Conservation (phyloP, 1,139 yeast species). For the Fermentozyma sake region DNA sequence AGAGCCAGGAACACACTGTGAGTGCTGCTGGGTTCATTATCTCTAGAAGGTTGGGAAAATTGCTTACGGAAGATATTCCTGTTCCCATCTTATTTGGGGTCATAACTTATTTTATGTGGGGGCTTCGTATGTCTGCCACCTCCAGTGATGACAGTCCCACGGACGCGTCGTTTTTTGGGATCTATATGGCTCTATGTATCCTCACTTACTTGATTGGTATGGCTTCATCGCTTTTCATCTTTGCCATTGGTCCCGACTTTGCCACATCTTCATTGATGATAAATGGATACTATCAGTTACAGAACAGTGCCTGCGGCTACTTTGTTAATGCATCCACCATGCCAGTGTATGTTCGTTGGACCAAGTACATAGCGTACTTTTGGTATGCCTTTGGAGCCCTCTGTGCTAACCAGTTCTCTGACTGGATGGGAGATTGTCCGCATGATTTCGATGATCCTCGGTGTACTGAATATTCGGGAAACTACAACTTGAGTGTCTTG, state of each 20-base stretch:
- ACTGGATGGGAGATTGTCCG: conserved; percentile 56
- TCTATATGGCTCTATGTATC: conserved; percentile 57
- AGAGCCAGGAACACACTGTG: conserved; percentile 68
- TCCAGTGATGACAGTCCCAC: conserved; percentile 12
- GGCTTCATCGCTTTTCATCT: conserved; percentile 51
- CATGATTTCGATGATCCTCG: conserved; percentile 21
- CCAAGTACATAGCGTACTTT: conserved; percentile 66
- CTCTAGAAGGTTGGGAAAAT: conserved; percentile 63
- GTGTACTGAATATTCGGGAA: conserved; percentile 48
- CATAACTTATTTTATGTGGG: conserved; percentile 76
- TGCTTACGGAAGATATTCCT: conserved; percentile 66
- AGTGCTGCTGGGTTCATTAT: conserved; percentile 62
- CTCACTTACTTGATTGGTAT: conserved; percentile 54
- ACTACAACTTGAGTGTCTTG: conserved; percentile 47
- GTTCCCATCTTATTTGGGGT: conserved; percentile 55
- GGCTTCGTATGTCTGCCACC: conserved; percentile 43
- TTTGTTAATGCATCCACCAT: conserved; percentile 68
- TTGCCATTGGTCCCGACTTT: conserved; percentile 61
- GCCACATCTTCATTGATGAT: conserved; percentile 60
- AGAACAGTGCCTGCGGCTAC: conserved; percentile 78
- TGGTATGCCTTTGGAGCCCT: conserved; percentile 79
- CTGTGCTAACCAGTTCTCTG: conserved; percentile 60
- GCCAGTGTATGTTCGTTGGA: conserved; percentile 88
- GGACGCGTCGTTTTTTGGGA: conserved; percentile 46
- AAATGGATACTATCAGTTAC: conserved; percentile 64